A percentile compares a stretch with the other conserved stretches of the same genome.
Conservation (phyloP, 352 stramenopile genomes). For the Phytophthora citricola region DNA sequence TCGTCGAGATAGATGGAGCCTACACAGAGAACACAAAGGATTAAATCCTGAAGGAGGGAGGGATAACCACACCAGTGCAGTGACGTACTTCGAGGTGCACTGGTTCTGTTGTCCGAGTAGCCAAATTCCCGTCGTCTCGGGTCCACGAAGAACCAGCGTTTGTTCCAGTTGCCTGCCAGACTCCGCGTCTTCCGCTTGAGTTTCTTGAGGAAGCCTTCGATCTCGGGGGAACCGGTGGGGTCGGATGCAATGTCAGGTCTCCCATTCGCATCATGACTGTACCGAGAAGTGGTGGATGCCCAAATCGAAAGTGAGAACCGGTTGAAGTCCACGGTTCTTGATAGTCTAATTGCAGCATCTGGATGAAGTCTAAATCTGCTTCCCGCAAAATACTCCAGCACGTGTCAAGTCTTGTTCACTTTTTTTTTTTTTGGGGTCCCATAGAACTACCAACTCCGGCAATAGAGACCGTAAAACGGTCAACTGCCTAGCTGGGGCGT, state of each 20-base stretch:
- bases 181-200: conserved; percentile 88
- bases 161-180: conserved; percentile 82
- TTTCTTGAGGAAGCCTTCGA: conserved; percentile 89
- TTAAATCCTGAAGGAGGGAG: too few species aligned
- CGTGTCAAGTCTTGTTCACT: conserved; percentile 5
- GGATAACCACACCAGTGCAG: too few species aligned
- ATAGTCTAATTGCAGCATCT: conserved; percentile 23
- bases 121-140: conserved; percentile 76
- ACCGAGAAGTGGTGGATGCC: not conserved
- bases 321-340: conserved; percentile 12
- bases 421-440: not conserved
- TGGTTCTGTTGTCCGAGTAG: conserved; percentile 64
- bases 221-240: conserved; percentile 71
- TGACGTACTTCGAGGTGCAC: conserved; percentile 55
- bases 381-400: conserved; percentile 25
- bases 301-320: conserved; percentile 35
- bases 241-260: conserved; percentile 38
- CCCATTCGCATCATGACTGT: conserved; percentile 29
- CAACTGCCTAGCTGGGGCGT: not conserved
- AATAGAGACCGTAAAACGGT: not conserved
- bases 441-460: not conserved
- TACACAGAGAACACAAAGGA: conserved; percentile 22
- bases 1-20: conserved; percentile 87
- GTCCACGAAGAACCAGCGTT: conserved; percentile 89
- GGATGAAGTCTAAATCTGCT: conserved; percentile 23